These are phyloP conservation scores for Geum urbanum DNA, from an alignment of 306 rosid genomes.

Conservation along the genomic window DNA sequence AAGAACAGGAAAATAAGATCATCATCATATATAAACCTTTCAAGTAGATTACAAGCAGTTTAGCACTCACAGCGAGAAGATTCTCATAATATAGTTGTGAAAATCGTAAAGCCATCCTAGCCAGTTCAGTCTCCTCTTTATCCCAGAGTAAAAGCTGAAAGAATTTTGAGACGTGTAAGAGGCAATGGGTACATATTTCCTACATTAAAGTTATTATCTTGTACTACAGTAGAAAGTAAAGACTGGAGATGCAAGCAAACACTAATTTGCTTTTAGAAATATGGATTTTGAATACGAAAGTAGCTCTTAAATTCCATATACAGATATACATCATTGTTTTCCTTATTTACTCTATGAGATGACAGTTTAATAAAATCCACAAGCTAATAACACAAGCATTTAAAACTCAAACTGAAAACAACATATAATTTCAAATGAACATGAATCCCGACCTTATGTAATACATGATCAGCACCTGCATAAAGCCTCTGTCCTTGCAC, in stretches of 20 bases:
- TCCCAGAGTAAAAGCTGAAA: constrained; percentile 67
- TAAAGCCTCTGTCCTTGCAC: constrained; percentile 54
- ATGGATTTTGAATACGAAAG: not conserved
- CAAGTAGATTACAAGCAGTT: constrained; percentile 17
- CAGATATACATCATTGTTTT: not conserved
- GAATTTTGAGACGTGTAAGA: constrained; percentile 28
- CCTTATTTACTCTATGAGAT: not conserved
- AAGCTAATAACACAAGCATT: not conserved
- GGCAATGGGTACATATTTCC: not conserved
- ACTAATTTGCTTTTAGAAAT: too few relatives aligned
- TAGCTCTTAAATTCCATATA: not conserved
- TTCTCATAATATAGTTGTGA: constrained; percentile 69
- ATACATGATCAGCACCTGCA: constrained; percentile 70
- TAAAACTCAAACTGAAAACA: not conserved
- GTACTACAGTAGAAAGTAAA: not conserved
- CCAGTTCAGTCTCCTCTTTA: constrained; percentile 50
- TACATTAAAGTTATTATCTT: not conserved
- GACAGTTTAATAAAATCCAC: not conserved
- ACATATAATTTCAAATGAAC: constrained; percentile 7
- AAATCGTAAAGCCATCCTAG: constrained; percentile 68
- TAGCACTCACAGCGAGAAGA: constrained; percentile 66
- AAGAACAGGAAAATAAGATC: constrained; percentile 9
- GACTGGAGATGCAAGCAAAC: not conserved
- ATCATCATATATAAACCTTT: not conserved
- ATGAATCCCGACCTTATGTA: constrained; percentile 59